phyloP scores from a whole-genome alignment of 73 alveolate genomes.

The Tetrahymena malaccensis region DNA sequence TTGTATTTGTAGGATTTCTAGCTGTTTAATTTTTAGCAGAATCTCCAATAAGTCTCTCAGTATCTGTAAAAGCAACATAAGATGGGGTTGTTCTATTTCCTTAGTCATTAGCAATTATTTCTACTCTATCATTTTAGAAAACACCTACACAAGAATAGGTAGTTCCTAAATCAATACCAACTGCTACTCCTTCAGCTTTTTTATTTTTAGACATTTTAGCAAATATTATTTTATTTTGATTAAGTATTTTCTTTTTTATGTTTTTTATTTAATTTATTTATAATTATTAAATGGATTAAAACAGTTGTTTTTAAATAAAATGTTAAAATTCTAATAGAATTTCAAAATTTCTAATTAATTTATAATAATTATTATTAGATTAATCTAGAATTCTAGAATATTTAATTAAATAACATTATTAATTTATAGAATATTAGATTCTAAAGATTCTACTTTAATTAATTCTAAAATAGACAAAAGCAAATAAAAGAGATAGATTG shows the following conservation, averaged over 20 bases:
- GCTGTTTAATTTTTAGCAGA: slow-evolving; percentile 93
- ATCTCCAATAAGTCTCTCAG: slow-evolving; percentile 93
- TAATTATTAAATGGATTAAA: not conserved
- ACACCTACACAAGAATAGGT: slow-evolving; percentile 96
- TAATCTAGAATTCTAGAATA: not conserved
- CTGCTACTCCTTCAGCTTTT: slow-evolving; percentile 24
- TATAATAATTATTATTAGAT: too few species aligned
- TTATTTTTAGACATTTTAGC: not conserved
- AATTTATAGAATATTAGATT: not conserved
- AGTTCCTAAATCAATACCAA: slow-evolving; percentile 97
- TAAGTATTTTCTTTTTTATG: not conserved
- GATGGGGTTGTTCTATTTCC: slow-evolving; percentile 97
- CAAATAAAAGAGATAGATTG: not conserved
- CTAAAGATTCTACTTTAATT: not conserved
- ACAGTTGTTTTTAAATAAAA: not conserved
- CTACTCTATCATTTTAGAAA: slow-evolving; percentile 92
- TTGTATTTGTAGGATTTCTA: slow-evolving; percentile 90
- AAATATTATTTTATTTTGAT: not conserved
- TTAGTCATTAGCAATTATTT: slow-evolving; percentile 91
- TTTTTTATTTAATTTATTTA: too few species aligned
- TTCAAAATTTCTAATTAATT: not conserved
- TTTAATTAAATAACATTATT: too few species aligned
- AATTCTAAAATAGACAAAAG: not conserved
- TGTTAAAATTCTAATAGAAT: not conserved
- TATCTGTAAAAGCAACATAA: slow-evolving; percentile 92